phyloP scores from a whole-genome alignment of 1,284 basidiomycete species.

The Clitocybe nebularis region DNA sequence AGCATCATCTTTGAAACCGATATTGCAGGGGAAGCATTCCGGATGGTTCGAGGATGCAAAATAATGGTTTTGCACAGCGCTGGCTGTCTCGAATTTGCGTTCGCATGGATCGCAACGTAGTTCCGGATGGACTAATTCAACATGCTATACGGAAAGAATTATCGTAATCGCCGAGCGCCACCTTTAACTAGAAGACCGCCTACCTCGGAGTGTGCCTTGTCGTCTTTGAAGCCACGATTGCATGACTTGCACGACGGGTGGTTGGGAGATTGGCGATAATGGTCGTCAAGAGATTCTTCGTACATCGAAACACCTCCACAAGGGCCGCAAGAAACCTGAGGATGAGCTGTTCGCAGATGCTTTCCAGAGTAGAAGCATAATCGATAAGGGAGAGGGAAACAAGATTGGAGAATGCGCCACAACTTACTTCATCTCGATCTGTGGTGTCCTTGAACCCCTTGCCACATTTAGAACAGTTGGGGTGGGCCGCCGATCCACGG shows the following conservation, averaged over 20 bases:
- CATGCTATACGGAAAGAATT: conserved; percentile 16
- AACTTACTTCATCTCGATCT: conserved; percentile 30
- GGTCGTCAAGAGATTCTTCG: conserved; percentile 23
- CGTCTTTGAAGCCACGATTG: conserved; percentile 23
- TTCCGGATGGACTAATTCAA: conserved; percentile 14
- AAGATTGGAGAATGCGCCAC: too few relatives aligned
- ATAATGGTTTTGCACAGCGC: conserved; percentile 18
- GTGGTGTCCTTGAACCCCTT: conserved; percentile 31
- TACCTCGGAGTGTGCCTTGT: conserved; percentile 20
- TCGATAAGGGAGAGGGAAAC: conserved; percentile 1
- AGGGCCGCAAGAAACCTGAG: conserved; percentile 20
- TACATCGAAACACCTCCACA: conserved; percentile 24
- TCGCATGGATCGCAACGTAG: conserved; percentile 17
- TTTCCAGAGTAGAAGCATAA: conserved; percentile 6
- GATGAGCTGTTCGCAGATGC: conserved; percentile 24
- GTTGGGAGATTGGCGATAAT: conserved; percentile 24
- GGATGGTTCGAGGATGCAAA: conserved; percentile 19
- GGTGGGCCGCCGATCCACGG: conserved; percentile 36
- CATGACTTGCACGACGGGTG: conserved; percentile 25
- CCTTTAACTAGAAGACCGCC: neutral
- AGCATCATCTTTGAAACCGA: conserved; percentile 18
- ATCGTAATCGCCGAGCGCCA: neutral
- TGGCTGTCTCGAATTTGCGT: conserved; percentile 14
- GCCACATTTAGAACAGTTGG: conserved; percentile 37
- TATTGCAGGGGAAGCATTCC: conserved; percentile 23